Evolutionary conservation across 305 asterid species (phyloP).

Genomic region (Fraxinus sp.): DNA sequence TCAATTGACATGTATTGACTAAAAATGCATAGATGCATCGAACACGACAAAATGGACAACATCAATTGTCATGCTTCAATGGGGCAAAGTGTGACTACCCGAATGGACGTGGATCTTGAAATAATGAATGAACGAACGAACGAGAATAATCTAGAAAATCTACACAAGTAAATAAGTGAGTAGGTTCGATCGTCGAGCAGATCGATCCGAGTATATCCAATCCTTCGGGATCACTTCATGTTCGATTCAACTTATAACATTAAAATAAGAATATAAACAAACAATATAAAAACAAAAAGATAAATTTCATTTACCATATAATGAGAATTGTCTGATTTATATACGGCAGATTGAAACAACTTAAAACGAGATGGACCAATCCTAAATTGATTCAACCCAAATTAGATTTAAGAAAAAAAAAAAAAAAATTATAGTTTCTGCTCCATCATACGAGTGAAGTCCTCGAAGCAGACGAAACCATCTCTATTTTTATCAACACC

Average conservation of each 20-base stretch:
- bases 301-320: too few species aligned
- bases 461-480: slow-evolving; percentile 87
- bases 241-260: neutral
- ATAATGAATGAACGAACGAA: too few species aligned
- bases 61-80: neutral
- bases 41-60: neutral
- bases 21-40: neutral
- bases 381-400: slow-evolving; percentile 18
- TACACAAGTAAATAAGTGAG: neutral
- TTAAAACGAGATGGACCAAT: slow-evolving; percentile 21
- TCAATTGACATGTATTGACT: neutral
- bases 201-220: neutral
- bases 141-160: neutral
- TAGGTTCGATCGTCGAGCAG: neutral
- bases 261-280: neutral
- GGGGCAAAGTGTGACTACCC: neutral
- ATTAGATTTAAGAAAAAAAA: neutral
- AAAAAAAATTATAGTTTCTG: slow-evolving; percentile 18
- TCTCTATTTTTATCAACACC: slow-evolving; percentile 74
- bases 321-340: neutral
- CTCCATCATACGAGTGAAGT: slow-evolving; percentile 83
- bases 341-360: neutral
- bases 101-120: neutral
- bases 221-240: neutral
- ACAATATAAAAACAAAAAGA: too few species aligned